Conservation (phyloP, 2,329 filamentous ascomycete species). For the Curvularia hawaiiensis region DNA sequence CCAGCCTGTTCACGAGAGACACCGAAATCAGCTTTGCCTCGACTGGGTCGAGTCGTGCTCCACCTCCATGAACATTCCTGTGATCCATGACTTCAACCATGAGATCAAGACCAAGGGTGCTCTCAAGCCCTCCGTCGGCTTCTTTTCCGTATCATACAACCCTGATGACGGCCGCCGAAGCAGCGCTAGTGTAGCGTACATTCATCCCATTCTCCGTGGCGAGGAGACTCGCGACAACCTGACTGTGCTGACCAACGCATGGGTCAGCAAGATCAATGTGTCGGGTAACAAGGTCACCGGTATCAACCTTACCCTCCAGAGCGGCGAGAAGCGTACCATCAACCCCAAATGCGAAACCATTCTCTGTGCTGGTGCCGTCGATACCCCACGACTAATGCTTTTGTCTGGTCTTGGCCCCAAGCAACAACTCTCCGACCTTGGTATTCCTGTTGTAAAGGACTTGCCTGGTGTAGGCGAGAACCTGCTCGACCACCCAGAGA, state of each 20-base stretch:
- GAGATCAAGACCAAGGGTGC: conserved; percentile 76
- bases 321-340: conserved; percentile 60
- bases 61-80: conserved; percentile 76
- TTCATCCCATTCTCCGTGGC: conserved; percentile 85
- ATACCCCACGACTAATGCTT: conserved; percentile 72
- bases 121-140: conserved; percentile 78
- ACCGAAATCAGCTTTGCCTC: conserved; percentile 88
- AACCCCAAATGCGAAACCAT: conserved; percentile 76
- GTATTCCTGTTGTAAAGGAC: conserved; percentile 62
- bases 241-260: conserved; percentile 84
- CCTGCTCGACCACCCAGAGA: conserved; percentile 68
- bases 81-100: conserved; percentile 85
- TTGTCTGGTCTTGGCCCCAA: conserved; percentile 57
- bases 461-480: conserved; percentile 68
- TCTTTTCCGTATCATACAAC: conserved; percentile 91
- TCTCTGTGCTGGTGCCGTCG: conserved; percentile 78
- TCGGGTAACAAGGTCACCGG: conserved; percentile 72
- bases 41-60: conserved; percentile 88
- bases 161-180: conserved; percentile 84
- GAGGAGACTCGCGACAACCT: conserved; percentile 83
- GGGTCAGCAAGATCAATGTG: conserved; percentile 83
- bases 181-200: conserved; percentile 88
- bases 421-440: conserved; percentile 53
- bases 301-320: conserved; percentile 70
- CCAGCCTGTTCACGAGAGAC: conserved; percentile 82